These are phyloP conservation scores for Cercospora sp. DNA, from an alignment of 2,329 filamentous ascomycete species.

Conservation along the genomic window DNA sequence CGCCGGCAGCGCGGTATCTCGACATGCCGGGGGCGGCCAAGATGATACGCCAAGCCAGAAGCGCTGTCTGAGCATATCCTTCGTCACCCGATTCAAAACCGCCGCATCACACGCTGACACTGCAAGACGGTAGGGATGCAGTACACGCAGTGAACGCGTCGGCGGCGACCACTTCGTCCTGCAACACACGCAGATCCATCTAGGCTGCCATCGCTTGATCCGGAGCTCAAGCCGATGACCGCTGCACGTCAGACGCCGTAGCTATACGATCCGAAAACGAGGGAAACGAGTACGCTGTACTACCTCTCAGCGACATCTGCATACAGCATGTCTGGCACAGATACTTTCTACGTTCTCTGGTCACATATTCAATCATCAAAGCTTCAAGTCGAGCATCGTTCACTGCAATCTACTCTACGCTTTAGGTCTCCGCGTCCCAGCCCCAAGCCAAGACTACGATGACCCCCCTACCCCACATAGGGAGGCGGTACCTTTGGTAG, in stretches of 20 bases:
- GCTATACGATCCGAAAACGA: background rate
- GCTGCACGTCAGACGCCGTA: background rate
- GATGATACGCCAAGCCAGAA: background rate
- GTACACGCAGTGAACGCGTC: background rate
- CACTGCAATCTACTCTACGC: too few relatives aligned
- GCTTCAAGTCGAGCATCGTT: too few relatives aligned
- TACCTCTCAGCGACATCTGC: background rate
- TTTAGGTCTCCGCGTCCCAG: background rate
- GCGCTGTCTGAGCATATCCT: background rate
- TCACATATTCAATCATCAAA: background rate
- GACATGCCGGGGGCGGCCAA: background rate
- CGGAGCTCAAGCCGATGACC: background rate
- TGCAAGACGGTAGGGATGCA: background rate
- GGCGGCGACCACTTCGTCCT: background rate
- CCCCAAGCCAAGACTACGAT: background rate
- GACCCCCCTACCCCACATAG: background rate
- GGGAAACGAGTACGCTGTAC: background rate
- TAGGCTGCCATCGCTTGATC: background rate
- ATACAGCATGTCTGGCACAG: background rate
- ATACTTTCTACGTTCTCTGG: too few relatives aligned
- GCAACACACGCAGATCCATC: background rate
- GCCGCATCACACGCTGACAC: background rate
- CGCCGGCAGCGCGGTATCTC: background rate
- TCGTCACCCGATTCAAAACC: background rate
- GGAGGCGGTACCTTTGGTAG: background rate